Conservation (phyloP, 495 filamentous ascomycete species). For the Penicillium samsonianum region DNA sequence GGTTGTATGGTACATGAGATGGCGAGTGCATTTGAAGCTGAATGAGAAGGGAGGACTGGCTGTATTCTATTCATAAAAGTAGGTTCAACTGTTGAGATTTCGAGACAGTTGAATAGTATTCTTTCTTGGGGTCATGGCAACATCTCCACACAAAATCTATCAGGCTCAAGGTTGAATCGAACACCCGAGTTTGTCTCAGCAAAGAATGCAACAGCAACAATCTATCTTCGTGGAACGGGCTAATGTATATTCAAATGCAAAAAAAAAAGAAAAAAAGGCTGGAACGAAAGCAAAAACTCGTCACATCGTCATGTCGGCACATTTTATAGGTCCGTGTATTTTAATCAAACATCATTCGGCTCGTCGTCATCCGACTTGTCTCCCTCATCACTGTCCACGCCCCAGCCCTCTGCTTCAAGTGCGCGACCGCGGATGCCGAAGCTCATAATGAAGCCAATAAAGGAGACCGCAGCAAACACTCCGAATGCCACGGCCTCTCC, state of each 20-base stretch:
- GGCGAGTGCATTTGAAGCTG: no score
- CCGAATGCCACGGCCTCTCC: slow-evolving; percentile 87
- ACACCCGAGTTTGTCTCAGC: slow-evolving; percentile 6
- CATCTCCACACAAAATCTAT: not conserved
- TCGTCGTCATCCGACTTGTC: slow-evolving; percentile 55
- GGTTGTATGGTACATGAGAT: no score
- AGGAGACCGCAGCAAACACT: slow-evolving; percentile 74
- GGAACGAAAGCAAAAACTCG: slow-evolving; percentile 17
- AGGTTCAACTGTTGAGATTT: not conserved
- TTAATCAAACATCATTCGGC: slow-evolving; percentile 13
- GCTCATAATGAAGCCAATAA: slow-evolving; percentile 74
- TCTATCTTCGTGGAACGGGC: not conserved
- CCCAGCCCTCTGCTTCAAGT: slow-evolving; percentile 63
- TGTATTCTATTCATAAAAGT: no score
- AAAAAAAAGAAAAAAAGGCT: slow-evolving; percentile 16
- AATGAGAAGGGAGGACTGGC: no score
- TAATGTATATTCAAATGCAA: slow-evolving; percentile 20
- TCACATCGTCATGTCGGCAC: slow-evolving; percentile 19
- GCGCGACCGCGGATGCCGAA: slow-evolving; percentile 64
- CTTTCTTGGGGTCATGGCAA: not conserved
- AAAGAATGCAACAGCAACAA: slow-evolving; percentile 14
- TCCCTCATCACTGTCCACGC: slow-evolving; percentile 53
- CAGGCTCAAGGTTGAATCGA: not conserved
- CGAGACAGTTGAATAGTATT: not conserved
- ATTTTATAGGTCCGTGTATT: slow-evolving; percentile 5